Evolutionary conservation across 1,284 basidiomycete genomes (phyloP).

Genomic region (Inonotus hispidus): DNA sequence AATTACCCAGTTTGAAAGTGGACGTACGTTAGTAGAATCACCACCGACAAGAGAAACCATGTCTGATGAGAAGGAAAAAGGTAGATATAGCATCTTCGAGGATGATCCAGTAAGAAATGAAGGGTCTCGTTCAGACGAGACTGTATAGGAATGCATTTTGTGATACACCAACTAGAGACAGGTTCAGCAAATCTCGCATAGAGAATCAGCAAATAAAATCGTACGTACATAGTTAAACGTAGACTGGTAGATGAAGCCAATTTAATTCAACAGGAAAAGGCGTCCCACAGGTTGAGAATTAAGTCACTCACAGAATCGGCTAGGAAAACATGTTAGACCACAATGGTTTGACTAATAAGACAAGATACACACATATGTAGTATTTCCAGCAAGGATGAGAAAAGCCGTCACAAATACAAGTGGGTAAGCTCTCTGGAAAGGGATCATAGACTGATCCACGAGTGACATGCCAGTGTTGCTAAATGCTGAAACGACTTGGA

Average conservation of each 20-base stretch:
- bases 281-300: constrained; percentile 14
- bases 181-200: not conserved
- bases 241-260: constrained; percentile 6
- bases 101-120: constrained; percentile 92
- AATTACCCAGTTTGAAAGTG: not conserved
- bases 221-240: constrained; percentile 19
- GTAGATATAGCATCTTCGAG: constrained; percentile 93
- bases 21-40: constrained; percentile 64
- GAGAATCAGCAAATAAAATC: not conserved
- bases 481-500: constrained; percentile 84
- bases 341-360: not conserved
- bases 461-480: constrained; percentile 89
- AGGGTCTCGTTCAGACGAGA: constrained; percentile 77
- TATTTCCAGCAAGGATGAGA: constrained; percentile 87
- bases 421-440: constrained; percentile 82
- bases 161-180: constrained; percentile 61
- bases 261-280: constrained; percentile 20
- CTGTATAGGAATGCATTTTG: constrained; percentile 52
- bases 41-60: constrained; percentile 78
- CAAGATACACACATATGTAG: constrained; percentile 69
- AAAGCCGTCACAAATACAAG: constrained; percentile 66
- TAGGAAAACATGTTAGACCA: constrained; percentile 27
- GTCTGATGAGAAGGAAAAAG: constrained; percentile 95
- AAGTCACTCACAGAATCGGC: constrained; percentile 64
- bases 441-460: constrained; percentile 86